These are phyloP conservation scores for Pseudogymnoascus sp. DNA, from an alignment of 2,329 filamentous ascomycete genomes.

Conservation along the genomic window DNA sequence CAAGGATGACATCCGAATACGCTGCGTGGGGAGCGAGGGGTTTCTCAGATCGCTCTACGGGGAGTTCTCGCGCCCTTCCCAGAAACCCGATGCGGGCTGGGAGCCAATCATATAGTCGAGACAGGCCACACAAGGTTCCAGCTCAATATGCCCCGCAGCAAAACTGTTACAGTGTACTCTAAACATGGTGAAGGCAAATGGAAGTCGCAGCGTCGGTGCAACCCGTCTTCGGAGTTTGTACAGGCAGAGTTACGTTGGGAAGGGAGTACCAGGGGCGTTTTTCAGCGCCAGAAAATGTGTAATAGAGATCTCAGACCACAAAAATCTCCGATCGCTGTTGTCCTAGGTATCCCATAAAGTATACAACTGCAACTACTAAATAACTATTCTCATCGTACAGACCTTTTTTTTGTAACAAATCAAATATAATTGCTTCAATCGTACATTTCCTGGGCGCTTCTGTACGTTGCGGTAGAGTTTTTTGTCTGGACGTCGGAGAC, in stretches of 20 bases:
- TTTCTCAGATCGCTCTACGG: not conserved
- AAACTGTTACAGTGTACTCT: not conserved
- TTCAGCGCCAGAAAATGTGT: not conserved
- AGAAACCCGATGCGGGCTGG: not conserved
- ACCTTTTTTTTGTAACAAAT: too few species aligned
- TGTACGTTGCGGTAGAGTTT: not conserved
- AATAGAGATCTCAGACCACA: not conserved
- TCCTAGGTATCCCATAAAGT: not conserved
- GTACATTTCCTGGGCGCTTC: not conserved
- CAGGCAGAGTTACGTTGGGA: not conserved
- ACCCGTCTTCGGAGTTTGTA: not conserved
- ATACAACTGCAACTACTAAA: not conserved
- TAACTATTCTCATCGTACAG: not conserved
- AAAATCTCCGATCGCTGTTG: not conserved
- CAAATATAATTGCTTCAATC: not conserved
- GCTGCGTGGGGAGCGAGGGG: not conserved
- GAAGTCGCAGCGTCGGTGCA: not conserved
- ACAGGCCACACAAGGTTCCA: not conserved
- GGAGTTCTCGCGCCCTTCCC: constrained; percentile 3
- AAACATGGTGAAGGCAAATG: not conserved
- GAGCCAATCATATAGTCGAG: not conserved
- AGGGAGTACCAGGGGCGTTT: not conserved
- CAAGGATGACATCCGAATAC: constrained; percentile 2
- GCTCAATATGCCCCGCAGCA: not conserved
- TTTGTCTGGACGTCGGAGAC: not conserved